These are phyloP conservation scores for Cryptococcus hybrid DNA, from an alignment of 1,284 basidiomycete genomes.

Conservation along the genomic window DNA sequence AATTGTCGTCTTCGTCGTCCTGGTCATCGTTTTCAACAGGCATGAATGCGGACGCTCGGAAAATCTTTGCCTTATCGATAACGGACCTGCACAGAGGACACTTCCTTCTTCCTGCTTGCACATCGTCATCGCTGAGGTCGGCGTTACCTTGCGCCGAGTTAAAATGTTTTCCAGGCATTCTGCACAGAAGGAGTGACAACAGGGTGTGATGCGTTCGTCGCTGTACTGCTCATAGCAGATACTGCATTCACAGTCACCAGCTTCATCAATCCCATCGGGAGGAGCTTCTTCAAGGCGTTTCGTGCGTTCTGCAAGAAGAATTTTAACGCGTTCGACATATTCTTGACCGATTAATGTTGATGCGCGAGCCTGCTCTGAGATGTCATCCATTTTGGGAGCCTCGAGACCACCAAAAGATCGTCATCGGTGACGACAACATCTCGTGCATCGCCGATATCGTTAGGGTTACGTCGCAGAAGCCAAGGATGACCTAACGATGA, in stretches of 20 bases:
- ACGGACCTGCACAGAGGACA: conserved; percentile 46
- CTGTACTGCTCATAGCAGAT: conserved; percentile 42
- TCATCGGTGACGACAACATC: conserved; percentile 40
- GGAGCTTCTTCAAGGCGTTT: conserved; percentile 4
- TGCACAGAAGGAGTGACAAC: conserved; percentile 44
- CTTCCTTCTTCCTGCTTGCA: conserved; percentile 23
- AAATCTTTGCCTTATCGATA: conserved; percentile 31
- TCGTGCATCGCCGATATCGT: conserved; percentile 17
- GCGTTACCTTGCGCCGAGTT: conserved; percentile 23
- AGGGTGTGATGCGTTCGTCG: conserved; percentile 39
- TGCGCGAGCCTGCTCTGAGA: conserved; percentile 32
- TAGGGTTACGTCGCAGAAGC: conserved; percentile 36
- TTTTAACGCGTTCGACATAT: conserved; percentile 26
- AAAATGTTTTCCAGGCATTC: conserved; percentile 40
- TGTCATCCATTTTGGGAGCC: conserved; percentile 18
- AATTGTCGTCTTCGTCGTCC: conserved; percentile 57
- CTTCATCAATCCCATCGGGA: conserved; percentile 18
- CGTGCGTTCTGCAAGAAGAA: conserved; percentile 32
- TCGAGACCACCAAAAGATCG: conserved; percentile 23
- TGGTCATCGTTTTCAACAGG: conserved; percentile 54
- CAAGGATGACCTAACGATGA: conserved; percentile 32
- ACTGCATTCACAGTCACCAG: conserved; percentile 29
- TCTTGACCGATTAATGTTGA: conserved; percentile 18
- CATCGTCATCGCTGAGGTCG: conserved; percentile 30
- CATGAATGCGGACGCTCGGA: conserved; percentile 38